phyloP scores from a whole-genome alignment of 805 yeast species.

The Ogataea wickerhamii region DNA sequence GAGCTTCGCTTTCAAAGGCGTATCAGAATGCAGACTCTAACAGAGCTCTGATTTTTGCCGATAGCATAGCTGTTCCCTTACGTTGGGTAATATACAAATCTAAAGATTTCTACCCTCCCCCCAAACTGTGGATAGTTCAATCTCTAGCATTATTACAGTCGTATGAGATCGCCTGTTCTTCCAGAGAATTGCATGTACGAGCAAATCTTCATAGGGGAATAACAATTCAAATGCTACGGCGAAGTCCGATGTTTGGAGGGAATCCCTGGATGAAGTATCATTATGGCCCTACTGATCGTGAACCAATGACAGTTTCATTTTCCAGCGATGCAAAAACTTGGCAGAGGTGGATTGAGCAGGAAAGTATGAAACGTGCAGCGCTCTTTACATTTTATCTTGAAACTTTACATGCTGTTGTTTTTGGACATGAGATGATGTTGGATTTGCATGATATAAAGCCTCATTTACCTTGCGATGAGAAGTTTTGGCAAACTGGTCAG shows the following conservation, averaged over 20 bases:
- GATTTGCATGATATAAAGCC: constrained; percentile 49
- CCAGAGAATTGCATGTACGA: constrained; percentile 44
- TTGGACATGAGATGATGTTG: constrained; percentile 56
- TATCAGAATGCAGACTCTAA: constrained; percentile 6
- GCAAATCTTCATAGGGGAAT: constrained; percentile 48
- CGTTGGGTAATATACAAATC: constrained; percentile 42
- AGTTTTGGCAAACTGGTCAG: constrained; percentile 37
- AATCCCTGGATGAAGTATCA: constrained; percentile 31
- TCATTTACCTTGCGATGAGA: constrained; percentile 53
- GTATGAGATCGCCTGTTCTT: constrained; percentile 42
- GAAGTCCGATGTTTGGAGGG: constrained; percentile 44
- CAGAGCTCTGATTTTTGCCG: constrained; percentile 18
- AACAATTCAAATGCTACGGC: constrained; percentile 43
- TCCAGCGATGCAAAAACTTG: constrained; percentile 30
- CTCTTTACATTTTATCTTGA: constrained; percentile 72
- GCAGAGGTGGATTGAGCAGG: constrained; percentile 68
- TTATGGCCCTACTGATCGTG: constrained; percentile 18
- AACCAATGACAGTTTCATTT: constrained; percentile 14
- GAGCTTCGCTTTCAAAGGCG: constrained; percentile 32
- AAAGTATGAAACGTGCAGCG: constrained; percentile 65
- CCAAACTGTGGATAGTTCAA: constrained; percentile 44
- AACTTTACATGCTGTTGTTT: constrained; percentile 64
- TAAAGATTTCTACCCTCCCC: constrained; percentile 40
- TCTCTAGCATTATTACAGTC: constrained; percentile 42
- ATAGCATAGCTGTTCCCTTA: constrained; percentile 39